Conservation (phyloP, 1,284 basidiomycete species). For the Irpex sp. region DNA sequence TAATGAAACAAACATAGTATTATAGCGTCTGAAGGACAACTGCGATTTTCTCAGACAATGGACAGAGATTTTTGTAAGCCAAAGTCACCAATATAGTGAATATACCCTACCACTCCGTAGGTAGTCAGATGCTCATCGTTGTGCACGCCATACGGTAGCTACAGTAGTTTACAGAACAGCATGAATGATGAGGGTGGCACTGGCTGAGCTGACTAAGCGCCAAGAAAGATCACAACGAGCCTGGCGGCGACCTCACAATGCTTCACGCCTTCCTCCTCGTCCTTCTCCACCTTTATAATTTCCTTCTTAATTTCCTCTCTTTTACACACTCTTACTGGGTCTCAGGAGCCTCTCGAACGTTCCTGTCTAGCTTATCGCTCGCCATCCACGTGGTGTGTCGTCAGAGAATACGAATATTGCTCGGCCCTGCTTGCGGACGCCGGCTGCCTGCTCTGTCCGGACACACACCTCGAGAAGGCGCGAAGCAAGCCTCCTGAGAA, state of each 20-base stretch:
- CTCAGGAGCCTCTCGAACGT: not conserved
- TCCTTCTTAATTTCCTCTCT: not conserved
- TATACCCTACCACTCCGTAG: too few species aligned
- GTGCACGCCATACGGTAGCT: too few species aligned
- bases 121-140: too few species aligned
- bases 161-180: too few species aligned
- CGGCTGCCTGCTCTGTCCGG: conserved; percentile 6
- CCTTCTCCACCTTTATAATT: not conserved
- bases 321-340: not conserved
- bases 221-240: not conserved
- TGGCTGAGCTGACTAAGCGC: not conserved
- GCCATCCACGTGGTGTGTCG: conserved; percentile 15
- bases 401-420: conserved; percentile 11
- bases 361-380: not conserved
- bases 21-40: not conserved
- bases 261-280: not conserved
- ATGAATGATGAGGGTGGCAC: too few species aligned
- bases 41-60: too few species aligned
- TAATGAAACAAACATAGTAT: not conserved
- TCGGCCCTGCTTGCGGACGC: conserved; percentile 7
- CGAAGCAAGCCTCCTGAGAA: conserved; percentile 13
- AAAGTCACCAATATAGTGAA: too few species aligned
- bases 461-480: conserved; percentile 3
- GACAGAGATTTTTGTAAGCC: too few species aligned
- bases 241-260: not conserved